These are phyloP conservation scores for Starmera caribaea DNA, from an alignment of 805 yeast species.

Conservation along the genomic window DNA sequence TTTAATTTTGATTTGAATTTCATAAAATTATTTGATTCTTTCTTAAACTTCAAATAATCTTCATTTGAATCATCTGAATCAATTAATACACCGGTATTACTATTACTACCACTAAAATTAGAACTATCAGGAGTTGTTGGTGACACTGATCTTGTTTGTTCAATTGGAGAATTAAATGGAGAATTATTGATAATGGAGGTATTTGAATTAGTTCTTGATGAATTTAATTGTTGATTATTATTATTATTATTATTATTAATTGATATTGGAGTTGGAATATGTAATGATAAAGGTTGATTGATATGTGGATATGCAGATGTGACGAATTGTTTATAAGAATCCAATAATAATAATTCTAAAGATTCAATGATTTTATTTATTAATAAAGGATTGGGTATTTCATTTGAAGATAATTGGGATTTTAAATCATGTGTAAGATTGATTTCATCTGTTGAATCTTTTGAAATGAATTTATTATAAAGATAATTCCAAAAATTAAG, in stretches of 20 bases:
- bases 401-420: constrained; percentile 9
- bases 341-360: constrained; percentile 15
- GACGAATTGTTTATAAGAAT: constrained; percentile 16
- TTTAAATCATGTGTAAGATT: constrained; percentile 18
- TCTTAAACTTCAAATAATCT: background rate
- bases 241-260: too few relatives aligned
- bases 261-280: too few relatives aligned
- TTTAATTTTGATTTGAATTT: constrained; percentile 18
- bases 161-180: too few relatives aligned
- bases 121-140: too few relatives aligned
- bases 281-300: too few relatives aligned
- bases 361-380: constrained; percentile 12
- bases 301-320: too few relatives aligned
- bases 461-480: constrained; percentile 31
- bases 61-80: background rate
- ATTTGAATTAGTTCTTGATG: too few relatives aligned
- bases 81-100: background rate
- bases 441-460: constrained; percentile 27
- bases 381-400: constrained; percentile 1
- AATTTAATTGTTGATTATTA: too few relatives aligned
- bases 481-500: constrained; percentile 13
- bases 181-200: too few relatives aligned
- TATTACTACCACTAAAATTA: too few relatives aligned
- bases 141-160: too few relatives aligned
- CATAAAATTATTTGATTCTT: constrained; percentile 5